Base-by-base conservation (phyloP, 768 basidiomycete species). In the Punctularia strigosozonata region DNA sequence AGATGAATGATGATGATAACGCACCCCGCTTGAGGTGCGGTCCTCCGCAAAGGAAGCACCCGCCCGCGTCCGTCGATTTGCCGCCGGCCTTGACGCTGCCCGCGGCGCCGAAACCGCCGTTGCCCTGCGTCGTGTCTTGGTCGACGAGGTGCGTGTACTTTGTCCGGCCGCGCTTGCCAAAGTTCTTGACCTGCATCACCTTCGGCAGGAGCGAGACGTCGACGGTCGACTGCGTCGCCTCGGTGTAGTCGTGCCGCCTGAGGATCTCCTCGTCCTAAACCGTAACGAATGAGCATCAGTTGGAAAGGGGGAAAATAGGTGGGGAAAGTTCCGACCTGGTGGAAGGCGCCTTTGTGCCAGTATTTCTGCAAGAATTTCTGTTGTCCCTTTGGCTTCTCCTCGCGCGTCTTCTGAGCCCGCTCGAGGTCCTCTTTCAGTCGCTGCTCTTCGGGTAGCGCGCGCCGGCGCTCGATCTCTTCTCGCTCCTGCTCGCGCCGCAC, bases 301-400 rank as follows among this genome's bases (percentile, higher is more conserved):
- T 22, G 20, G 26, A 24, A 15, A 25, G 15, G 20, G 33, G 15
- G 31, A 28, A 37, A 20, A 41, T 31, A 43, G 31, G 14, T 37
- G 24, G 12, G 8, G 41, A 21, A 25, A 43, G 24, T 8, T 53
- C 69, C 23, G 43, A 86, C 91, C 73, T 92, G 88, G 57, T 95
- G 90, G 68, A 98, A 99, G 43, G 94, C 95, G 50, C 95, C 95
- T 61, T 94, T 97, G 66, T 99, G 95, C 79, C 90, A 98, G 57
- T 95, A 99, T 61, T 95, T 98, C 57, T 98, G 91, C 45, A 98
- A 59, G 62, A 98, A 98, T 53, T 78, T 86, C 55, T 90, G 85
- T 45, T 86, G 72, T 3, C 87, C 89, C 54, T 95, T 85, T 1
- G 87, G 85, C 60, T 92, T 94, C 39, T 86, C 87, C 39, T 81